phyloP scores from a whole-genome alignment of 2,329 filamentous ascomycete species.

The Ophiocordyceps sinensis region DNA sequence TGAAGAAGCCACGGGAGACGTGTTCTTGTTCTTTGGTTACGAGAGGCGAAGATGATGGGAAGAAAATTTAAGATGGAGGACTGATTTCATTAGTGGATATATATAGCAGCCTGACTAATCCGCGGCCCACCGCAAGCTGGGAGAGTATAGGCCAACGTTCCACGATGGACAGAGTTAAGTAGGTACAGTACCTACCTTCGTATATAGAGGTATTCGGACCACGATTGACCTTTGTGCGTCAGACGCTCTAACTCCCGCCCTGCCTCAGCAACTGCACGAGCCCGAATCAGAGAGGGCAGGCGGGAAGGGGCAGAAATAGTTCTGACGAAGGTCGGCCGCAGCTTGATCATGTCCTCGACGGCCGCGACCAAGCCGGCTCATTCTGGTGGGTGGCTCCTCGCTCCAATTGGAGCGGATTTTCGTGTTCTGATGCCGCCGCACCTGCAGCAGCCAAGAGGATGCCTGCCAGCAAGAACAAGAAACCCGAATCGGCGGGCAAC shows the following conservation, averaged over 20 bases:
- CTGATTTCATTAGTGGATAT: neutral
- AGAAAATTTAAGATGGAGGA: neutral
- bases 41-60: slow-evolving; percentile 22
- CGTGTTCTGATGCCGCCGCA: slow-evolving; percentile 15
- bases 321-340: neutral
- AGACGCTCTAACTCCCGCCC: neutral
- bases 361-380: slow-evolving; percentile 19
- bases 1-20: slow-evolving; percentile 27
- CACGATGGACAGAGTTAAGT: neutral
- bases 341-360: slow-evolving; percentile 24
- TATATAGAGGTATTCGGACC: neutral
- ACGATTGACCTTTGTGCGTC: neutral
- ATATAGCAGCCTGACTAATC: neutral
- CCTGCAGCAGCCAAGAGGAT: slow-evolving; percentile 37
- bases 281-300: neutral
- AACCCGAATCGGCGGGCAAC: slow-evolving; percentile 19
- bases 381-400: slow-evolving; percentile 17
- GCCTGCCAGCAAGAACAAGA: slow-evolving; percentile 34
- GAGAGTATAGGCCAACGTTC: no score
- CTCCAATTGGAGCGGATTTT: slow-evolving; percentile 7
- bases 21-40: slow-evolving; percentile 19
- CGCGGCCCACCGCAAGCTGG: no score
- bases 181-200: no score
- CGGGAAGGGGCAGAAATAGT: neutral
- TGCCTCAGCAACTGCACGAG: neutral